These are phyloP conservation scores for Thelephora ganbajun DNA, from an alignment of 768 basidiomycete species.

Conservation along the genomic window DNA sequence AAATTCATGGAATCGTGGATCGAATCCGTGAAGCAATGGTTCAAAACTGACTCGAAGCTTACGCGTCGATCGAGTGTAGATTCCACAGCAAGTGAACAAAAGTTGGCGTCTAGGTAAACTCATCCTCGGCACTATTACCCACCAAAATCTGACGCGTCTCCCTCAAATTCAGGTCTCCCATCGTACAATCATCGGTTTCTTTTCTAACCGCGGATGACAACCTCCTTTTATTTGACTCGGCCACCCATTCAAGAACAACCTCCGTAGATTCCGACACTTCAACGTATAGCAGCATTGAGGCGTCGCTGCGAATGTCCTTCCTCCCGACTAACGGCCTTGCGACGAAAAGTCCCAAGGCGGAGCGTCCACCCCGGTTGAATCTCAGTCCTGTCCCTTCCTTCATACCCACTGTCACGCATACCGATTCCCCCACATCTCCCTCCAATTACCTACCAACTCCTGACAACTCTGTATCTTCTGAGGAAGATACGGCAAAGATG, in stretches of 20 bases:
- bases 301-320: background rate
- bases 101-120: slow-evolving; percentile 14
- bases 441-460: slow-evolving; percentile 42
- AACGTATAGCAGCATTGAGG: slow-evolving; percentile 25
- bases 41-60: slow-evolving; percentile 31
- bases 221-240: background rate
- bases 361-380: slow-evolving; percentile 35
- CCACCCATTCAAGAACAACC: slow-evolving; percentile 27
- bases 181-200: background rate
- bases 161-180: no score
- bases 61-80: slow-evolving; percentile 25
- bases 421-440: slow-evolving; percentile 35
- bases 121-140: no score
- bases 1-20: slow-evolving; percentile 64
- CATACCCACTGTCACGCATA: slow-evolving; percentile 11
- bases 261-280: slow-evolving; percentile 49
- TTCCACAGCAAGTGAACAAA: slow-evolving; percentile 29
- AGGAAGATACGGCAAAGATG: slow-evolving; percentile 26
- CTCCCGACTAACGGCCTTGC: background rate
- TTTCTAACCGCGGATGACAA: background rate
- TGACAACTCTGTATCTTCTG: slow-evolving; percentile 37
- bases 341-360: slow-evolving; percentile 12
- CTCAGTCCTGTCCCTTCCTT: slow-evolving; percentile 29
- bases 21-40: slow-evolving; percentile 57
- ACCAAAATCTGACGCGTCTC: no score